A percentile compares a stretch with the other conserved stretches of the same genome.
These are phyloP conservation scores for Geosmithia flava DNA, from an alignment of 2,329 filamentous ascomycete species.

Conservation along the genomic window DNA sequence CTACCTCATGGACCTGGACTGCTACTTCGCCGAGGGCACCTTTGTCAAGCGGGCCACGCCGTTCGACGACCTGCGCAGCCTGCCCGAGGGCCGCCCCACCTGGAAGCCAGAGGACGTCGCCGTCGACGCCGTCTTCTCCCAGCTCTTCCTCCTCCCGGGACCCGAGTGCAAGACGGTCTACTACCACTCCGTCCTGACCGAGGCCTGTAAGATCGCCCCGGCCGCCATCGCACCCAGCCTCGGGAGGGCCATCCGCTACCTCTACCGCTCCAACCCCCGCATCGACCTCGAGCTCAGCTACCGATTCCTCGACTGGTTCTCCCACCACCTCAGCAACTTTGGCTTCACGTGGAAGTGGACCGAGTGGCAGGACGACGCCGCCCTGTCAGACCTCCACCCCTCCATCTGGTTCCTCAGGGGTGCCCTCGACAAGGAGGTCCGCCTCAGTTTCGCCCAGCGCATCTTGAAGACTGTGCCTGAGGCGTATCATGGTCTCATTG, in stretches of 20 bases:
- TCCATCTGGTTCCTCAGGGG: conserved; percentile 89
- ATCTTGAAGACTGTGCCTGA: conserved; percentile 89
- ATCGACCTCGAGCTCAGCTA: conserved; percentile 81
- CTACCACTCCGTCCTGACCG: conserved; percentile 89
- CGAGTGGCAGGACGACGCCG: conserved; percentile 86
- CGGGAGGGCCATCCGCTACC: conserved; percentile 80
- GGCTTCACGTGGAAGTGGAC: conserved; percentile 99
- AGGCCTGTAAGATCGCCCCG: conserved; percentile 90
- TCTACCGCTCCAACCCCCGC: conserved; percentile 70
- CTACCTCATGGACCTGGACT: conserved; percentile 86
- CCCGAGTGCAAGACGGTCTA: conserved; percentile 93
- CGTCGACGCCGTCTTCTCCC: conserved; percentile 95
- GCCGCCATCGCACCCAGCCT: conserved; percentile 92
- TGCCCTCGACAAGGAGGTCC: conserved; percentile 90
- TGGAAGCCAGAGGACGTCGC: conserved; percentile 98
- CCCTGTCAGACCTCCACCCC: conserved; percentile 64
- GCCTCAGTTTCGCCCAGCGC: conserved; percentile 87
- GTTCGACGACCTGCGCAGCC: conserved; percentile 74
- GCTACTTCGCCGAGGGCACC: conserved; percentile 79
- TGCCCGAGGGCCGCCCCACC: conserved; percentile 53
- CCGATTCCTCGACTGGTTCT: conserved; percentile 94
- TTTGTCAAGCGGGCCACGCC: conserved; percentile 90
- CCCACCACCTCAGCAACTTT: conserved; percentile 96
- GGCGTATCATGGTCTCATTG: conserved; percentile 69
- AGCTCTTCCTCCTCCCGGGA: conserved; percentile 75